Percentiles rank a stretch among this genome's conserved stretches.
Conservation (phyloP, 352 stramenopile species). For the Pythium brachiatum region DNA sequence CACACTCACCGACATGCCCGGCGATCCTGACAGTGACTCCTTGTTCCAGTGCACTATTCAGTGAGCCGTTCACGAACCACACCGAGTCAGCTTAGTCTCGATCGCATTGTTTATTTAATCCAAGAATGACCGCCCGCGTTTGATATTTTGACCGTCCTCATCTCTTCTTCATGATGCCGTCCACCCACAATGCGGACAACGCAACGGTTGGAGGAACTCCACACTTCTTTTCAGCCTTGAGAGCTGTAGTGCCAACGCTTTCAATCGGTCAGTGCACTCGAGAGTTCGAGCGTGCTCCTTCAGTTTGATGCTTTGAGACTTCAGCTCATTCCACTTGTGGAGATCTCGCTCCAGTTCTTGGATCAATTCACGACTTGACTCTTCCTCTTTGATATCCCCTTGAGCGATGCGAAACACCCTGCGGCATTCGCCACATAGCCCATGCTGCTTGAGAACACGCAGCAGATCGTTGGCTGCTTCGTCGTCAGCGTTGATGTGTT, state of each 20-base stretch:
- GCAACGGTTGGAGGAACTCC: constrained; percentile 35
- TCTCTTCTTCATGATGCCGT: background rate
- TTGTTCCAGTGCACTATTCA: constrained; percentile 69
- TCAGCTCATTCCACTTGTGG: constrained; percentile 23
- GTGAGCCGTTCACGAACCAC: constrained; percentile 25
- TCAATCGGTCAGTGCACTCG: constrained; percentile 29
- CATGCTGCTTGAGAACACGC: constrained; percentile 30
- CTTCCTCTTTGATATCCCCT: constrained; percentile 25
- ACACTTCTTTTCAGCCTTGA: constrained; percentile 28
- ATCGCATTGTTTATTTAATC: too few relatives aligned
- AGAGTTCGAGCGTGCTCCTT: constrained; percentile 37
- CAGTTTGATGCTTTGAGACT: constrained; percentile 28
- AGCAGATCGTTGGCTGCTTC: constrained; percentile 19
- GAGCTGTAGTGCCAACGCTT: constrained; percentile 25
- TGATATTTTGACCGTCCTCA: background rate
- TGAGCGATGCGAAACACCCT: constrained; percentile 44
- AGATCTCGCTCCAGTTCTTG: constrained; percentile 22
- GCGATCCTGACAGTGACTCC: constrained; percentile 37
- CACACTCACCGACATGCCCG: constrained; percentile 31
- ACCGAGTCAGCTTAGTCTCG: too few relatives aligned
- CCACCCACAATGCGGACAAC: constrained; percentile 41
- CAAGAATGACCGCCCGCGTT: background rate
- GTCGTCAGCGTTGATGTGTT: constrained; percentile 13
- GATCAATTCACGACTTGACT: constrained; percentile 30
- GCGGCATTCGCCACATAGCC: constrained; percentile 46